Percentiles rank a stretch among this genome's conserved stretches.
These are phyloP conservation scores for Amylocystis lapponica DNA, from an alignment of 768 basidiomycete genomes.

Conservation along the genomic window DNA sequence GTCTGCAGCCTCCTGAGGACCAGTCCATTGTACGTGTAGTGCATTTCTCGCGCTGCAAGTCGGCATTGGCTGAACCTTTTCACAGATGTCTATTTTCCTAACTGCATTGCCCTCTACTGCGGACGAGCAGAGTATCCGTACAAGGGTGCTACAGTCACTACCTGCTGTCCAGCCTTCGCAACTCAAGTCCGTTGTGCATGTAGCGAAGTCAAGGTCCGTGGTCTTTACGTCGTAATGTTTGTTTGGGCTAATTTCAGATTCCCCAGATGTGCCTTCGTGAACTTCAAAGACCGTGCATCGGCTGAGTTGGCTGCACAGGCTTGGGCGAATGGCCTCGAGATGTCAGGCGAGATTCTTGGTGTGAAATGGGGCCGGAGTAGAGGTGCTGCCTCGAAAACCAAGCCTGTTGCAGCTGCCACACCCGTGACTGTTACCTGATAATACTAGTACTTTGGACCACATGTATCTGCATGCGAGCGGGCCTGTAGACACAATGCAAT, in stretches of 20 bases:
- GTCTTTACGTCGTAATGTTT: background rate
- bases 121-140: slow-evolving; percentile 70
- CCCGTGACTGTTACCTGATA: no score
- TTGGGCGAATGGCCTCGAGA: slow-evolving; percentile 87
- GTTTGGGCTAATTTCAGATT: background rate
- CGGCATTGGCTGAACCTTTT: slow-evolving; percentile 9
- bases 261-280: slow-evolving; percentile 86
- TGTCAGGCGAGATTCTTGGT: slow-evolving; percentile 66
- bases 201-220: slow-evolving; percentile 67
- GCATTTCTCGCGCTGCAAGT: background rate
- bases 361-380: slow-evolving; percentile 89
- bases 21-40: slow-evolving; percentile 61
- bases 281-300: slow-evolving; percentile 76
- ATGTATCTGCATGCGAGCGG: no score
- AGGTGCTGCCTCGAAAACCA: slow-evolving; percentile 32
- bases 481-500: no score
- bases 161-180: slow-evolving; percentile 57
- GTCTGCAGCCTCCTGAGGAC: slow-evolving; percentile 89
- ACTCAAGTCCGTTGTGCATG: slow-evolving; percentile 80
- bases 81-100: slow-evolving; percentile 81
- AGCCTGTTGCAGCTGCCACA: slow-evolving; percentile 11
- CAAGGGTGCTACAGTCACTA: slow-evolving; percentile 62
- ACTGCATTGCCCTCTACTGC: slow-evolving; percentile 66
- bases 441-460: no score
- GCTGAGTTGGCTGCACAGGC: slow-evolving; percentile 87